phyloP scores from a whole-genome alignment of 257 asterid genomes.

The Nicotiana sylvestris region DNA sequence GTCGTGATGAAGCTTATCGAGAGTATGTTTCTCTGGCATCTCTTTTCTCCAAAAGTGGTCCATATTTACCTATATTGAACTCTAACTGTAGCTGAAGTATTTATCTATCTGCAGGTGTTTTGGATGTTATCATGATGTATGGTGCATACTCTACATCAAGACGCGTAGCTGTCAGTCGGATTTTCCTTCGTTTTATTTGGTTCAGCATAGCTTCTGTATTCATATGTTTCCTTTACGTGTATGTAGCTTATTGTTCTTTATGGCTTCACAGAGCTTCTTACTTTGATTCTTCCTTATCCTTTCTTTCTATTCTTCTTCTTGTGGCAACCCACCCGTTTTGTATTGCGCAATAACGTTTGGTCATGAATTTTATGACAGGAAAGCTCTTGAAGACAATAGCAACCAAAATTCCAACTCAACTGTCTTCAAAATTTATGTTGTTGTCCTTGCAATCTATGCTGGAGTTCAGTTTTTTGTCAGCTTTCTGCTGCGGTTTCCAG shows the following conservation, averaged over 20 bases:
- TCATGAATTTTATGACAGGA: constrained; percentile 42
- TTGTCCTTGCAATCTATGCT: constrained; percentile 59
- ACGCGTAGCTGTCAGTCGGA: constrained; percentile 71
- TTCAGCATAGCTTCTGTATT: constrained; percentile 55
- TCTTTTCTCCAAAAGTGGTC: not conserved
- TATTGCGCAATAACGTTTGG: constrained; percentile 11
- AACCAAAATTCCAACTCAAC: constrained; percentile 37
- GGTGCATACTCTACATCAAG: constrained; percentile 94
- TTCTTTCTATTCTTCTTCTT: not conserved
- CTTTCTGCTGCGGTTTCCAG: constrained; percentile 76
- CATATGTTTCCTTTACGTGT: constrained; percentile 93
- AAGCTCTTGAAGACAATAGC: constrained; percentile 51
- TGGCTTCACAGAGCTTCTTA: constrained; percentile 3
- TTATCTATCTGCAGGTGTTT: constrained; percentile 45
- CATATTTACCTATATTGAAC: not conserved
- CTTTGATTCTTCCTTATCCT: constrained; percentile 9
- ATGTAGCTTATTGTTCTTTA: constrained; percentile 30
- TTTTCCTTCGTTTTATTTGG: constrained; percentile 78
- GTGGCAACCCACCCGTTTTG: constrained; percentile 2
- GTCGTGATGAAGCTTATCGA: constrained; percentile 82
- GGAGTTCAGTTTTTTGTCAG: constrained; percentile 64
- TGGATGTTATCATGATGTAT: constrained; percentile 92
- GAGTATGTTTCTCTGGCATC: constrained; percentile 41
- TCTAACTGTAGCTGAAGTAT: constrained; percentile 8
- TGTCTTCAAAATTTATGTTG: constrained; percentile 51